Evolutionary conservation across 2,329 filamentous ascomycete species (phyloP).

Genomic region (Ophiocordyceps robertsii): DNA sequence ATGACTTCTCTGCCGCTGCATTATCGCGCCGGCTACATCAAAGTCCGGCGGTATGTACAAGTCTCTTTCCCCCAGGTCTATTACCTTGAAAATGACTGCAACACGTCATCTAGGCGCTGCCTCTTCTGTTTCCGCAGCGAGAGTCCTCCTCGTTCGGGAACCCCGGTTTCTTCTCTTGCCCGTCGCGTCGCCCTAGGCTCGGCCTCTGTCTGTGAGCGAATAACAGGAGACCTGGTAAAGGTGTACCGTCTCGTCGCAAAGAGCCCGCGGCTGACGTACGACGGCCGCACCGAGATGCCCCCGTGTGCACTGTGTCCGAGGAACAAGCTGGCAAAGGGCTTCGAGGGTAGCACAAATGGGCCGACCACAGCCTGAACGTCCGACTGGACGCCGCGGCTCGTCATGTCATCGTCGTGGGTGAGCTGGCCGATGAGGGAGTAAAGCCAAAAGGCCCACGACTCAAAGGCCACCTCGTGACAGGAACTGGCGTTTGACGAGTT

Average conservation of each 20-base stretch:
- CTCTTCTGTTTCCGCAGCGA: slow-evolving; percentile 17
- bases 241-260: slow-evolving; percentile 19
- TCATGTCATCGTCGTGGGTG: slow-evolving; percentile 19
- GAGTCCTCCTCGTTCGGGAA: slow-evolving; percentile 7
- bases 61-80: neutral
- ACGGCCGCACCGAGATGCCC: slow-evolving; percentile 19
- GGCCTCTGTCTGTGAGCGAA: slow-evolving; percentile 1
- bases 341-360: slow-evolving; percentile 23
- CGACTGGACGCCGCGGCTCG: slow-evolving; percentile 5
- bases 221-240: slow-evolving; percentile 14
- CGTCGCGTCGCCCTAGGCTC: slow-evolving; percentile 4
- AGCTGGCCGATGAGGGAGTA: slow-evolving; percentile 26
- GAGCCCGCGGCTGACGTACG: slow-evolving; percentile 21
- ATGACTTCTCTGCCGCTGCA: no score
- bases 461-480: slow-evolving; percentile 22
- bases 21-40: no score
- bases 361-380: slow-evolving; percentile 18
- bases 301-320: slow-evolving; percentile 22
- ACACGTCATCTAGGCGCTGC: slow-evolving; percentile 19
- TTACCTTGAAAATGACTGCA: slow-evolving; percentile 8
- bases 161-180: slow-evolving; percentile 4
- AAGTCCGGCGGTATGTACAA: neutral
- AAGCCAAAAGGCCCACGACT: slow-evolving; percentile 27
- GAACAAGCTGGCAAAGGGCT: slow-evolving; percentile 22
- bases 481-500: slow-evolving; percentile 8